A percentile compares a stretch with the other conserved stretches of the same genome.
Conservation (phyloP, 2,329 filamentous ascomycete genomes). For the Colletotrichum lentis region DNA sequence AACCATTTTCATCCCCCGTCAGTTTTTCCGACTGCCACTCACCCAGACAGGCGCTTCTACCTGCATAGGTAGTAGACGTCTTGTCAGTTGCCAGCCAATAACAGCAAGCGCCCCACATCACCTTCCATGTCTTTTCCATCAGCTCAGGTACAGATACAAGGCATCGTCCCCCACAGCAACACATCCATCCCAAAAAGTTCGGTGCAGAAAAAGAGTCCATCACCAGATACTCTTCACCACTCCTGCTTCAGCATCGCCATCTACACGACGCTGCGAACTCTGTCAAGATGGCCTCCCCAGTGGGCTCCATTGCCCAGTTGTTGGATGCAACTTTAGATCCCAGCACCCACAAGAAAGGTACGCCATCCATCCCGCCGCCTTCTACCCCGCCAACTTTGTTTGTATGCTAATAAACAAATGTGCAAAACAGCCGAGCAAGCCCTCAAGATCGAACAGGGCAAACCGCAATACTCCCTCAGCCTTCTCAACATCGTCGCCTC, state of each 20-base stretch:
- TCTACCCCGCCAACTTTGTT: constrained; percentile 44
- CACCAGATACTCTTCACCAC: constrained; percentile 16
- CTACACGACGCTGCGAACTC: constrained; percentile 33
- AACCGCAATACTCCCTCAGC: constrained; percentile 85
- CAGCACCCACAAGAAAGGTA: constrained; percentile 87
- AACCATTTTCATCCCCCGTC: neutral
- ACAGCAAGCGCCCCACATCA: constrained; percentile 25
- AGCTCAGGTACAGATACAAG: constrained; percentile 13
- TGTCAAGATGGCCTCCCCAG: constrained; percentile 64
- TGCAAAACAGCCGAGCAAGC: constrained; percentile 75
- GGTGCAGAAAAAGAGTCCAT: constrained; percentile 22
- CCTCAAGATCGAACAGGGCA: constrained; percentile 80
- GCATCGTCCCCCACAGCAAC: constrained; percentile 36
- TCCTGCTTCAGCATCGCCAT: constrained; percentile 3
- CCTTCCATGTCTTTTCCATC: constrained; percentile 33
- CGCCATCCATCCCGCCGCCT: constrained; percentile 36
- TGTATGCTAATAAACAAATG: constrained; percentile 49
- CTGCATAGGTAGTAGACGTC: neutral
- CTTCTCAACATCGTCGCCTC: constrained; percentile 91
- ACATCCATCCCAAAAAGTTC: constrained; percentile 34
- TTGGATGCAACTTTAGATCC: constrained; percentile 92
- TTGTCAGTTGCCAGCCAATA: constrained; percentile 22
- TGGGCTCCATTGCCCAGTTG: constrained; percentile 76
- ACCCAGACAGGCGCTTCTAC: neutral
- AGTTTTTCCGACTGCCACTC: constrained; percentile 32